These are phyloP conservation scores for Nitzschia inconspicua DNA, from an alignment of 108 stramenopile genomes.

Conservation along the genomic window DNA sequence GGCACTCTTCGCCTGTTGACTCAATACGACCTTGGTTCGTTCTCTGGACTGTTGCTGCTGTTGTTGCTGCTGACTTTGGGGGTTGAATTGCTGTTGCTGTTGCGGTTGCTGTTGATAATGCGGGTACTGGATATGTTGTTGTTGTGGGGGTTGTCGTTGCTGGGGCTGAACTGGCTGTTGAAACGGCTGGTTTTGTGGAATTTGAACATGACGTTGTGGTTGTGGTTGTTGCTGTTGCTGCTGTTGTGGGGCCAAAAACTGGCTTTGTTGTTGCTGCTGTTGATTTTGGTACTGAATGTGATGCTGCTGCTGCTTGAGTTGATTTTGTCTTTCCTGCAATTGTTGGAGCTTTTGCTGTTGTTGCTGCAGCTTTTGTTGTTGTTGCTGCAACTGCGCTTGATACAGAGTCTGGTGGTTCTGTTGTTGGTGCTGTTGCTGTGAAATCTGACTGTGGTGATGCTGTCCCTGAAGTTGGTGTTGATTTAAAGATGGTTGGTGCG, in stretches of 20 bases:
- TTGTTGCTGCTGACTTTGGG: slow-evolving; percentile 9
- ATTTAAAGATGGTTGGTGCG: background rate
- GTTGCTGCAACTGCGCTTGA: slow-evolving; percentile 9
- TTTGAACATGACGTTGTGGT: slow-evolving; percentile 8
- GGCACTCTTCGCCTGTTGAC: slow-evolving; percentile 59
- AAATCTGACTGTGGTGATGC: background rate
- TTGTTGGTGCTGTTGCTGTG: slow-evolving; percentile 4
- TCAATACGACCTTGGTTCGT: slow-evolving; percentile 49
- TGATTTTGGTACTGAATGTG: slow-evolving; percentile 8
- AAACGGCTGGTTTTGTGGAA: slow-evolving; percentile 2
- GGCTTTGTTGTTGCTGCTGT: slow-evolving; percentile 1
- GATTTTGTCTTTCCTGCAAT: background rate
- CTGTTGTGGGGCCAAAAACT: background rate
- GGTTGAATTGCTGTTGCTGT: slow-evolving; percentile 16
- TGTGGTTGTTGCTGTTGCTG: slow-evolving; percentile 12
- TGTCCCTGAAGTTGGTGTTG: background rate
- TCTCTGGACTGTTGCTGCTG: slow-evolving; percentile 1
- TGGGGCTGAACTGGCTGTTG: background rate
- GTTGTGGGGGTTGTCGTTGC: slow-evolving; percentile 3
- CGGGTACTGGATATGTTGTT: slow-evolving; percentile 14
- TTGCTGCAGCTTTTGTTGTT: slow-evolving; percentile 24
- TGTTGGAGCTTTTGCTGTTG: slow-evolving; percentile 12
- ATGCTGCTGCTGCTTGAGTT: background rate
- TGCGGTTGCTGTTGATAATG: slow-evolving; percentile 16
- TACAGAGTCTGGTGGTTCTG: background rate